Evolutionary conservation across 495 filamentous ascomycete species (phyloP).

Genomic region (Penicillium diatomitis): DNA sequence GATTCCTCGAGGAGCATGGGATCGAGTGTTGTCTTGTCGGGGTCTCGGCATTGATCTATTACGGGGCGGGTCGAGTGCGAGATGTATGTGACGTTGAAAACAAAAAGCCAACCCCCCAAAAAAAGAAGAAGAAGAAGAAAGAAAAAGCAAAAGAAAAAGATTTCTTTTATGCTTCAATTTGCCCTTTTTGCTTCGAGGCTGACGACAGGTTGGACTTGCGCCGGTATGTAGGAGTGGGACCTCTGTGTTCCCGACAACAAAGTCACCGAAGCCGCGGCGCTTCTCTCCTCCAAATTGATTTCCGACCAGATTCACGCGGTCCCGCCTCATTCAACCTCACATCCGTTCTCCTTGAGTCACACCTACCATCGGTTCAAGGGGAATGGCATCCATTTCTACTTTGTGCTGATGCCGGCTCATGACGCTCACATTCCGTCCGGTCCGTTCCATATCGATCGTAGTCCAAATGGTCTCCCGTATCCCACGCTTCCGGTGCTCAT

Average conservation of each 20-base stretch:
- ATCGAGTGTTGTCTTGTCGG: slow-evolving; percentile 23
- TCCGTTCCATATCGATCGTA: slow-evolving; percentile 22
- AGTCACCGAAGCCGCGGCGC: slow-evolving; percentile 8
- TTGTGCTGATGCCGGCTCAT: slow-evolving; percentile 22
- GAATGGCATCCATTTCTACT: slow-evolving; percentile 21
- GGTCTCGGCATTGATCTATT: slow-evolving; percentile 20
- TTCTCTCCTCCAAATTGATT: slow-evolving; percentile 7
- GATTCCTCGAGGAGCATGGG: slow-evolving; percentile 18
- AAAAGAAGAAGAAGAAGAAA: too few relatives aligned
- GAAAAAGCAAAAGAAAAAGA: too few relatives aligned
- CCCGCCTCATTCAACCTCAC: slow-evolving; percentile 10
- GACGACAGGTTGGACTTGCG: background rate
- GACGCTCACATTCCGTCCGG: slow-evolving; percentile 22
- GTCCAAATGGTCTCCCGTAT: slow-evolving; percentile 26
- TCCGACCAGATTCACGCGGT: slow-evolving; percentile 9
- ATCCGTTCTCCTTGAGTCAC: slow-evolving; percentile 21
- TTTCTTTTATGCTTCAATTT: background rate
- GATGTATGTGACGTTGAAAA: slow-evolving; percentile 10
- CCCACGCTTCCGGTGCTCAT: slow-evolving; percentile 23
- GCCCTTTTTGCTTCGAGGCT: background rate
- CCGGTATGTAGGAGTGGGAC: slow-evolving; percentile 18
- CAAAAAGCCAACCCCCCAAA: too few relatives aligned
- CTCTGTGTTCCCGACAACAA: slow-evolving; percentile 21
- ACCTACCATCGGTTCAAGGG: slow-evolving; percentile 28
- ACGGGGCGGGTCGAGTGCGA: slow-evolving; percentile 20